Base-by-base conservation (phyloP, 495 filamentous ascomycete species). In the Hyaloscypha variabilis region DNA sequence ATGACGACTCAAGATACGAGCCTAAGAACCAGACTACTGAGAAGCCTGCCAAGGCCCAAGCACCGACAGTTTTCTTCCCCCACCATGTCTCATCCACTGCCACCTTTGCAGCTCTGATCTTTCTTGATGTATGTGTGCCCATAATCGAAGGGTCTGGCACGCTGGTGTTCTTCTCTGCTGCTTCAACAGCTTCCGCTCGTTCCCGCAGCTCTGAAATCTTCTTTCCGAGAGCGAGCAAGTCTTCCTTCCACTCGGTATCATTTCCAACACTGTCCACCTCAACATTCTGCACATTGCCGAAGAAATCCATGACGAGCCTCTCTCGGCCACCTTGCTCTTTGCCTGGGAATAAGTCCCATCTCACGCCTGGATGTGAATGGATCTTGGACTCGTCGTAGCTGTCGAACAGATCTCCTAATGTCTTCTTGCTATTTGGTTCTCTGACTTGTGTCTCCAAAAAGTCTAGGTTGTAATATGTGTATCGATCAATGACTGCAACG, bases 391-490 rank as follows among this genome's bases (percentile, higher is more conserved):
- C 93, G 68, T 96, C 93, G 75, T 97, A 97, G 67, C 88, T 93
- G 77, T 98, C 95, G 71, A 99, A 98, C 23, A 99, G 79, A 71
- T 98, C 92, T 58, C 93, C 96, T 49, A 99, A 77, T 0, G 90
- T 96, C 78, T 91, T 85, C 72, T 97, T 96, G 65, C 85, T 90
- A 70, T 85, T 88, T 29, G 90, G 86, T 60, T 92, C 91, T 34
- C 88, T 88, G 58, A 97, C 91, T 73, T 96, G 89, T 2, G 87
- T 91, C 75, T 99, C 95, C 19, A 99, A 84, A 76, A 97, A 98
- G 70, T 98, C 95, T 56, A 99, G 90, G 71, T 96, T 97, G 76
- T 97, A 98, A 77, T 99, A 99, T 6, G 95, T 99, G 82, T 95
- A 99, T 14, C 95, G 89, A 76, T 99, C 95, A 69, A 99, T 99